Evolutionary conservation across 176 grass and related monocot species (phyloP), one percentile per base, ranked within the genome.

Genomic region (Zizania latifolia): DNA sequence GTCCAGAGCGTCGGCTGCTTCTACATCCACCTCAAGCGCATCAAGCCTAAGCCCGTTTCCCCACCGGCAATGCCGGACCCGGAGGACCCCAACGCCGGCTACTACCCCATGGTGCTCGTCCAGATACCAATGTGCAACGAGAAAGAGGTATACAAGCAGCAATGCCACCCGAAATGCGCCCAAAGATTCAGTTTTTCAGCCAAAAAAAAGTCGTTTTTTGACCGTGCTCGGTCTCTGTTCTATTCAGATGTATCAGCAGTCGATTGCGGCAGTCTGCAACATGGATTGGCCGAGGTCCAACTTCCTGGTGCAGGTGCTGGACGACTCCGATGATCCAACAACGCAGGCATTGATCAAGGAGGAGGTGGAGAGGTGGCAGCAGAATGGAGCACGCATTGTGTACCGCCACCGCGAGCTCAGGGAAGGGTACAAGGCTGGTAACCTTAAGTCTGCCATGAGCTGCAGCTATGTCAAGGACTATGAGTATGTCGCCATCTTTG

Each of bases 341-440:
- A 93, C 85, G 2, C 83, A 85, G 56, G 71, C 77, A 3, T 39
- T 93, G 83, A 91, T 97, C 85, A 86, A 76, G 50, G 88, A 89
- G 22, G 93, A 93, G 74, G 93, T 93, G 62, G 83, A 90, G 80
- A 87, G 77, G 72, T 97, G 93, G 90, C 88, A 80, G 73, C 78
- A 82, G 26, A 65, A 51, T 6, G 93, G 90, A 1, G 85, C 83
- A 10, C 79, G 10, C 4, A 89, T 97, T 26, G 48, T 97, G 63
- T 97, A 93, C 82, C 79, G 69, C 1, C 93, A 97, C 58, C 85
- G 90, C 0, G 88, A 89, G 39, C 65, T 91, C 58, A 46, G 93
- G 36, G 88, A 91, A 0, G 93, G 93, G 54, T 97, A 93, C 77
- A 97, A 93, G 78, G 93, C 93, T 1, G 93, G 93, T 3, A 97